These are phyloP conservation scores for Tetradesmus lagerheimii DNA, from an alignment of 139 green algal genomes.

Conservation along the genomic window DNA sequence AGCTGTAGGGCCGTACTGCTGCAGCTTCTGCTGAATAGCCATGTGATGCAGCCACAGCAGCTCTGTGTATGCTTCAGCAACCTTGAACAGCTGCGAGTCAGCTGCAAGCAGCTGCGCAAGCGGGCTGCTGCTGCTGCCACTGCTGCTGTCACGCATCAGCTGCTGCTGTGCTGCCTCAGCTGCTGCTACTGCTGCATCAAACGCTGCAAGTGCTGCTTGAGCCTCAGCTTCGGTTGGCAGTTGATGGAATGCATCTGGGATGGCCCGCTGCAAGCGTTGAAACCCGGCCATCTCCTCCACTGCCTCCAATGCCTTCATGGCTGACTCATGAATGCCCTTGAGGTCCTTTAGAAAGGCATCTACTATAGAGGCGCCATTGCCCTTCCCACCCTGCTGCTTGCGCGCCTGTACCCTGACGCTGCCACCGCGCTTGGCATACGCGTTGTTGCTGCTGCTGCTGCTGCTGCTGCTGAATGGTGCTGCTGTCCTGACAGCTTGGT, in stretches of 20 bases:
- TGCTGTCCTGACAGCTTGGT: not conserved
- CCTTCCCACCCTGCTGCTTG: not conserved
- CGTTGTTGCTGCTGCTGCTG: not conserved
- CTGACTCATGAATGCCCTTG: not conserved
- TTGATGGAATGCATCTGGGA: not conserved
- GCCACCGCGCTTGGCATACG: not conserved
- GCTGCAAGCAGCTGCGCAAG: not conserved
- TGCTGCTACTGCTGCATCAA: not conserved
- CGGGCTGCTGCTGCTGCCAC: not conserved
- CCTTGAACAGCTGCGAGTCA: not conserved
- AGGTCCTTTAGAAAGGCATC: not conserved
- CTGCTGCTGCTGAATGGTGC: not conserved
- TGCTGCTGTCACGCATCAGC: not conserved
- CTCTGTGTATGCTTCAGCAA: not conserved
- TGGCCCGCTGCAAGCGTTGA: no score
- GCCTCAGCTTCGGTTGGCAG: not conserved
- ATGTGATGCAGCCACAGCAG: not conserved
- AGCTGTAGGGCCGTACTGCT: not conserved
- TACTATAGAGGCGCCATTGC: not conserved
- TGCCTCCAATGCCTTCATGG: not conserved
- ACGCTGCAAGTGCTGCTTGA: not conserved
- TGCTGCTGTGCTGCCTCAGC: not conserved
- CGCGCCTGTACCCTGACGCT: not conserved
- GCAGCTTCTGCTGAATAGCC: not conserved
- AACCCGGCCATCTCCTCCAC: not conserved